Base-by-base conservation (phyloP, 2,329 filamentous ascomycete species). In the Sarocladiaceae sp. region DNA sequence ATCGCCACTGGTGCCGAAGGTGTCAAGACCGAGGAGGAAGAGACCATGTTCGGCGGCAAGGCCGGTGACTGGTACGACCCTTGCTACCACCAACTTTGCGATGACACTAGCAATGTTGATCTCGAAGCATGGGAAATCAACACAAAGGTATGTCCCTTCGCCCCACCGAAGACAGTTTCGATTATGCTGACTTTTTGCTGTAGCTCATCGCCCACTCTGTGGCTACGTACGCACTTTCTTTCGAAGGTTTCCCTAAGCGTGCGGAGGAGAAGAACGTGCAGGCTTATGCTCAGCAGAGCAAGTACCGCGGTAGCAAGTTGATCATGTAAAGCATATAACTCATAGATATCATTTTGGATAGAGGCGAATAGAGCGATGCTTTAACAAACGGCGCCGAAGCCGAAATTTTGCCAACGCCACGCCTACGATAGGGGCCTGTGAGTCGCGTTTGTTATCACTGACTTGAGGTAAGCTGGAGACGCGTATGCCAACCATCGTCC, bases 1-100 rank as follows among this genome's bases (percentile, higher is more conserved):
- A 82, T 92, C 55, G 87, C 87, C 52, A 90, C 88, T 2, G 88
- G 88, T 35, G 88, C 88, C 1, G 88, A 92, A 67, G 86, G 80
- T 12, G 66, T 88, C 69, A 92, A 91, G 79, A 90, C 86, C 0
- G 69, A 76, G 48, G 76, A 82, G 29, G 85, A 92, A 63, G 79
- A 69, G 2, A 72, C 70, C 36, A 69, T 82, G 68, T 93, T 90
- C 64, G 88, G 88, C n/a, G 88, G 88, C 33, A 72, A 75, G 55
- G 84, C 82, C 1, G 87, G 80, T 18, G 69, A 76, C 23, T 77
- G 77, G 73, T 79, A 79, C 56, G 78, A 86, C 60, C 71, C 74
- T 35, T 80, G 79, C 71, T 83, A 84, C 61, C 79, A 86, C 62
- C 74, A 83, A 64, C 70, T 84, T 22, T 83, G 82, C 56, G 83